Evolutionary conservation across 306 rosid species (phyloP), one percentile per base, ranked within the genome.

Genomic region (Fragaria vesca): DNA sequence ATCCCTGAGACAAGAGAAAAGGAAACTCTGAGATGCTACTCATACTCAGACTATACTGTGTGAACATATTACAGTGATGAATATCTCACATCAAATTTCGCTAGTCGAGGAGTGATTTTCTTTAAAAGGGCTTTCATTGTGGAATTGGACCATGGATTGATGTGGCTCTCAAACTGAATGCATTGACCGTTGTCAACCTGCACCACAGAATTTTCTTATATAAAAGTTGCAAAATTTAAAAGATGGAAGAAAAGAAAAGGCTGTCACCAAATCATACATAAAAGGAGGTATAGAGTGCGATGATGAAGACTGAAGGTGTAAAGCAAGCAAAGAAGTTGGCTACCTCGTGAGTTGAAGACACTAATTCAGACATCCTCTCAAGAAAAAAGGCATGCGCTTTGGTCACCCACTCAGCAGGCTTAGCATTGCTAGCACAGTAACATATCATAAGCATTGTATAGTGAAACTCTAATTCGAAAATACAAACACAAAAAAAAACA

Each of bases 121-220:
- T 82, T 82, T 79, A 89, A 65, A 46, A 94, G 83, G 58, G 73
- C 83, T 72, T 83, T 81, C 74, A 82, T 76, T 51, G 81, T 83
- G 73, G 93, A 89, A 79, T 83, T n/a, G 36, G 89, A 91, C 98
- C 97, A 94, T 47, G 98, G 98, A 84, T 92, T 92, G 45, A 87
- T 79, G 77, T 60, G 76, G 72, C 68, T 78, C 58, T 55, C 87
- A 69, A 80, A 67, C 20, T 70, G 42, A 43, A 40, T 45, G 73
- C 75, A 46, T 77, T 80, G 86, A 47, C 48, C 80, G 43, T 54
- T 73, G 79, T 85, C 88, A 74, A 76, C 78, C 97, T 92, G 91
- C 81, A 85, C 71, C 43, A 83, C 66, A 4, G 80, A 24, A 17
- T 36, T 38, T 51, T 26, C 50, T 50, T 32, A 21, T 2, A 1